Conservation (phyloP, 257 asterid species). For the Pogostemon cablin region DNA sequence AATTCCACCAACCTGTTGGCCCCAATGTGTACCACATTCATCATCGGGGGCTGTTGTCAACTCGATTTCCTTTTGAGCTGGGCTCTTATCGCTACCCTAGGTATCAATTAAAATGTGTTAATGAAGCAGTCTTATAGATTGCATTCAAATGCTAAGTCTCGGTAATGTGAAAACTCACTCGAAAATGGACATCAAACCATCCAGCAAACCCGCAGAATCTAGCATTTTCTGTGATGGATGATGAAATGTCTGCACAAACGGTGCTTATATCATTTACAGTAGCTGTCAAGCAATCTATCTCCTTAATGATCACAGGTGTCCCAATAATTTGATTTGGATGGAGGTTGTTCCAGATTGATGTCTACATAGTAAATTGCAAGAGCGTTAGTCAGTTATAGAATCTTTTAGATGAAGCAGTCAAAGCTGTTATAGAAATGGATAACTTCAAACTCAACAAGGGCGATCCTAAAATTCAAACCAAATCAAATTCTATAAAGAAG, state of each 20-base stretch:
- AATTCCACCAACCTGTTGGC: conserved; percentile 77
- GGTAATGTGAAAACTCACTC: conserved; percentile 54
- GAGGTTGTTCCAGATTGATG: conserved; percentile 85
- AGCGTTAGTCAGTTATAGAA: conserved; percentile 18
- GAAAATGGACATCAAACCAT: conserved; percentile 99
- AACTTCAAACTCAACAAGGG: neutral
- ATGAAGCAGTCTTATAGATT: conserved; percentile 10
- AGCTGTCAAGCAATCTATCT: conserved; percentile 78
- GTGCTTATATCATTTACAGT: conserved; percentile 60
- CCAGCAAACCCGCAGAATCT: conserved; percentile 91
- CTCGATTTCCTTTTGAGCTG: conserved; percentile 76
- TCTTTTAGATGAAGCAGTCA: conserved; percentile 14
- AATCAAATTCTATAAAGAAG: too few relatives aligned
- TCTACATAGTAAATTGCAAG: conserved; percentile 47
- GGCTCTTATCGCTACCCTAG: conserved; percentile 69
- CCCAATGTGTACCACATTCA: conserved; percentile 85
- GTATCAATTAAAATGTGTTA: conserved; percentile 29
- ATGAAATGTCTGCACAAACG: conserved; percentile 62
- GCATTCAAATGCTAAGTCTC: conserved; percentile 10
- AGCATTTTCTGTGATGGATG: conserved; percentile 60
- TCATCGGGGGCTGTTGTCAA: conserved; percentile 84
- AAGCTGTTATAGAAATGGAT: neutral
- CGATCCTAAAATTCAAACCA: conserved; percentile 2
- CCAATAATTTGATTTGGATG: conserved; percentile 89
- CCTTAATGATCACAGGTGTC: conserved; percentile 66